Conservation (phyloP, 495 filamentous ascomycete genomes). For the Mytilinidion resinicola region DNA sequence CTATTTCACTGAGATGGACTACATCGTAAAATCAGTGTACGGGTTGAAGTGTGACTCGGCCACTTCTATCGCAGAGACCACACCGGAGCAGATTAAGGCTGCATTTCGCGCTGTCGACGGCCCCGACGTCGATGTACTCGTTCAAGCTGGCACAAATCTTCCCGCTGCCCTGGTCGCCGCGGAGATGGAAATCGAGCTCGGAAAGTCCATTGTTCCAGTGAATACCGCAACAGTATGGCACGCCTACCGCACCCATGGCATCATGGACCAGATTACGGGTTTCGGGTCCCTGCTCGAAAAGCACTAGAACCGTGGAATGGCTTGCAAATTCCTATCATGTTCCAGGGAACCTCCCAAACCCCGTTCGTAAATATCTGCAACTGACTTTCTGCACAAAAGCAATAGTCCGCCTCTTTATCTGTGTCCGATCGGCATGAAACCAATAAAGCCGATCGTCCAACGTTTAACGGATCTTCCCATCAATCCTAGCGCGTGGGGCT, state of each 20-base stretch:
- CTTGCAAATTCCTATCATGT: no score
- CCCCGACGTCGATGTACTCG: constrained; percentile 7
- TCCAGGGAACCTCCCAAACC: no score
- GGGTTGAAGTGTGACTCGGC: constrained; percentile 14
- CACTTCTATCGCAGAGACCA: constrained; percentile 10
- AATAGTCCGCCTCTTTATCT: no score
- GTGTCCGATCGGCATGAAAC: no score
- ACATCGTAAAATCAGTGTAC: constrained; percentile 1
- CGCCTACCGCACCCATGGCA: constrained; percentile 9
- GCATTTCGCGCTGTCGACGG: constrained; percentile 10
- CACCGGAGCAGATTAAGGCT: constrained; percentile 10
- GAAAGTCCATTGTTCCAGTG: constrained; percentile 13
- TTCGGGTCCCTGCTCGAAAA: constrained; percentile 13
- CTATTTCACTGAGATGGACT: constrained; percentile 8
- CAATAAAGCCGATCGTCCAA: no score
- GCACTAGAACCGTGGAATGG: no score
- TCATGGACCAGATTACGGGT: constrained; percentile 6
- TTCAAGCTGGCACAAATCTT: constrained; percentile 15
- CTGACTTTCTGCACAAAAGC: no score
- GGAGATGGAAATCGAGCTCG: constrained; percentile 14
- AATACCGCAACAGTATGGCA: constrained; percentile 16
- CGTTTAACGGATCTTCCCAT: no score
- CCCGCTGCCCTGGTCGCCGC: constrained; percentile 14
- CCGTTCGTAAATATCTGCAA: no score
- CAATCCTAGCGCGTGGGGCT: no score